phyloP scores from a whole-genome alignment of 352 stramenopile genomes.

The Hyaloperonospora arabidopsidis region DNA sequence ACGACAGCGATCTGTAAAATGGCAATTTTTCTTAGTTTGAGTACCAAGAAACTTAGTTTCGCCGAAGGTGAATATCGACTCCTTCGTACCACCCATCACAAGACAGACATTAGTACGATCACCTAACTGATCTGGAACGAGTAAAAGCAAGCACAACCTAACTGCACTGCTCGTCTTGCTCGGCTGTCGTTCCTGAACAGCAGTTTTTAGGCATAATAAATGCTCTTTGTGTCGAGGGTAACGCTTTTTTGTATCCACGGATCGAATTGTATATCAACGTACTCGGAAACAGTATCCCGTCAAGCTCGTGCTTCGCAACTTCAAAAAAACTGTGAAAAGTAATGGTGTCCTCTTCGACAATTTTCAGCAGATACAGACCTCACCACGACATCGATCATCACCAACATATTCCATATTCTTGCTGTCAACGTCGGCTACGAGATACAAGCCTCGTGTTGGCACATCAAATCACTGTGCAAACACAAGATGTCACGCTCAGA shows the following conservation, averaged over 20 bases:
- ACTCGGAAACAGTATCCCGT: conserved; percentile 41
- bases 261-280: conserved; percentile 35
- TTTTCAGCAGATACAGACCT: conserved; percentile 39
- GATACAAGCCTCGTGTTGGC: conserved; percentile 54
- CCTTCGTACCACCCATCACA: conserved; percentile 74
- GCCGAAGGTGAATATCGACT: conserved; percentile 84
- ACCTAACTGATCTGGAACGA: conserved; percentile 53
- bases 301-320: conserved; percentile 44
- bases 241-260: conserved; percentile 18
- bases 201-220: conserved; percentile 14
- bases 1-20: conserved; percentile 65
- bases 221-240: conserved; percentile 5
- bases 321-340: conserved; percentile 49
- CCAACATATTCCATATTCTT: conserved; percentile 64
- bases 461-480: conserved; percentile 53
- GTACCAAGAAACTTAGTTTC: conserved; percentile 74
- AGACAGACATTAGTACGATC: conserved; percentile 68
- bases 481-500: conserved; percentile 69
- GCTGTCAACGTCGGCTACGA: conserved; percentile 67
- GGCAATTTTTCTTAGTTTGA: conserved; percentile 41
- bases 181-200: conserved; percentile 16
- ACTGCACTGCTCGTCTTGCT: conserved; percentile 35
- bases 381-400: conserved; percentile 50
- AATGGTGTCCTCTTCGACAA: conserved; percentile 29
- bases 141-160: conserved; percentile 59